These are phyloP conservation scores for Mycena crocata DNA, from an alignment of 768 basidiomycete genomes.

Conservation along the genomic window DNA sequence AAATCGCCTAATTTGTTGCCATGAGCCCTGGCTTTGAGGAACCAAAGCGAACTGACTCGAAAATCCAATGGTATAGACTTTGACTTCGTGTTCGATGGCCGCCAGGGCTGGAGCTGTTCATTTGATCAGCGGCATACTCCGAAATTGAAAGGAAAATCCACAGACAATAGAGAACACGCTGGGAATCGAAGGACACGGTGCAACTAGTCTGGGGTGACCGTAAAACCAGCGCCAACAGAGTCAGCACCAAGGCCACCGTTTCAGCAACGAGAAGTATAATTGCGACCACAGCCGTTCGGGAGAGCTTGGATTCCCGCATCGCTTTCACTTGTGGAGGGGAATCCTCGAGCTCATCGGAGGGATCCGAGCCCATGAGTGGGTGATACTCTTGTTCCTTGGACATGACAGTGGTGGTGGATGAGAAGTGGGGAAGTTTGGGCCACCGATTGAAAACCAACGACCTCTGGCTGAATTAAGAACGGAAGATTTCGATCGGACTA, in stretches of 20 bases:
- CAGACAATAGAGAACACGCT: slow-evolving; percentile 21
- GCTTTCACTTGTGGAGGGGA: not conserved
- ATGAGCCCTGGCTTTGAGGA: not conserved
- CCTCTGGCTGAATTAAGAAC: too few species aligned
- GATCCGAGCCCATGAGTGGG: slow-evolving; percentile 2
- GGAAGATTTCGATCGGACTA: too few species aligned
- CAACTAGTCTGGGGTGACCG: not conserved
- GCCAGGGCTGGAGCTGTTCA: slow-evolving; percentile 20
- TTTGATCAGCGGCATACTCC: not conserved
- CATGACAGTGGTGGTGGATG: too few species aligned
- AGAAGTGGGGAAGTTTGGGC: too few species aligned
- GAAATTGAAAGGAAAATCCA: not conserved
- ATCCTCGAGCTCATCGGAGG: not conserved
- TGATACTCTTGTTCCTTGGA: slow-evolving; percentile 19
- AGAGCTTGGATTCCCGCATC: not conserved
- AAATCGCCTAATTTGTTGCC: slow-evolving; percentile 5
- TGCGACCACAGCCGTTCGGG: not conserved
- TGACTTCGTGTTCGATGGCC: slow-evolving; percentile 23
- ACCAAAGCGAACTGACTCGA: not conserved
- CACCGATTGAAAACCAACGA: too few species aligned
- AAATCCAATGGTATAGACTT: slow-evolving; percentile 23
- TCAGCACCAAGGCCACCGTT: slow-evolving; percentile 13
- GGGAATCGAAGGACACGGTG: not conserved
- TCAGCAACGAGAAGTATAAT: slow-evolving; percentile 16
- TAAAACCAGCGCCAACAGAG: not conserved